These are phyloP conservation scores for Suillus ampliporus DNA, from an alignment of 768 basidiomycete species.

Conservation along the genomic window DNA sequence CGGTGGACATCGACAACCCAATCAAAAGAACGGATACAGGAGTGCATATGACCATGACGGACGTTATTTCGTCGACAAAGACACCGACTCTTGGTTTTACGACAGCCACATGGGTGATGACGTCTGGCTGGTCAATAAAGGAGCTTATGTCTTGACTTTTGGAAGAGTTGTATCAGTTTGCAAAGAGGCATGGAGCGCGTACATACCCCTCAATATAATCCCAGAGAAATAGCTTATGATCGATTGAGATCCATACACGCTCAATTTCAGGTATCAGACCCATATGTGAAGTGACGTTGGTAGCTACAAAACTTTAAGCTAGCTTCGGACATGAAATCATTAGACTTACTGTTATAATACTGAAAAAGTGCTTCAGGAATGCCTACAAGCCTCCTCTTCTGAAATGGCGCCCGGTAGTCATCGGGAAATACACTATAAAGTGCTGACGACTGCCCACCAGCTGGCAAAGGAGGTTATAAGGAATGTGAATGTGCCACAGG, in stretches of 20 bases:
- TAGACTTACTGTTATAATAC: constrained; percentile 70
- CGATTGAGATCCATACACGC: constrained; percentile 93
- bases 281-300: constrained; percentile 79
- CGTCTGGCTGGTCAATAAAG: constrained; percentile 90
- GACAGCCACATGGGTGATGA: constrained; percentile 87
- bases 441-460: constrained; percentile 71
- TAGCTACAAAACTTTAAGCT: constrained; percentile 48
- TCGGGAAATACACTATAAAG: constrained; percentile 80
- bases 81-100: constrained; percentile 85
- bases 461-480: constrained; percentile 38
- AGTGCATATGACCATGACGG: constrained; percentile 89
- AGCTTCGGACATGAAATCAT: not conserved
- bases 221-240: constrained; percentile 95
- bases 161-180: constrained; percentile 5
- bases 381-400: constrained; percentile 75
- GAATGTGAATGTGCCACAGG: not conserved
- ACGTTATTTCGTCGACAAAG: constrained; percentile 92
- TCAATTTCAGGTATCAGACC: constrained; percentile 93
- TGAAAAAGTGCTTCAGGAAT: constrained; percentile 82
- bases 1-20: constrained; percentile 66
- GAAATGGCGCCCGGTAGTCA: constrained; percentile 79
- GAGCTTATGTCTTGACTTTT: constrained; percentile 88
- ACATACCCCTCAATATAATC: constrained; percentile 93
- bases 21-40: constrained; percentile 83
- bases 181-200: constrained; percentile 11